Evolutionary conservation across 2,329 filamentous ascomycete species (phyloP).

Genomic region (Lithohypha guttulata): DNA sequence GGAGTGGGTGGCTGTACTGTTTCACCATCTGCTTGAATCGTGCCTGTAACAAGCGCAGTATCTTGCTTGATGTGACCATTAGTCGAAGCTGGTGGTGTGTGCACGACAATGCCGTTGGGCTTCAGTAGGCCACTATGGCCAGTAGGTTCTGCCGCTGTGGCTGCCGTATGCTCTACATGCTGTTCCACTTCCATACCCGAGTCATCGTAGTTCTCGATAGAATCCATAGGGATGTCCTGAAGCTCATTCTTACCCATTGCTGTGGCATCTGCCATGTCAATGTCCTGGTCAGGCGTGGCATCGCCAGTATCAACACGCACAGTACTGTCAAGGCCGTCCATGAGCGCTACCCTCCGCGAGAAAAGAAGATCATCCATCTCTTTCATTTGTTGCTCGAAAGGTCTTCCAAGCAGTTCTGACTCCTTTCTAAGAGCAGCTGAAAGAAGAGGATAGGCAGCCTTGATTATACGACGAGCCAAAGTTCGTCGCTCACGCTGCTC

Average conservation of each 20-base stretch:
- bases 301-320: neutral
- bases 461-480: slow-evolving; percentile 81
- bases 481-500: slow-evolving; percentile 74
- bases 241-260: slow-evolving; percentile 16
- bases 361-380: slow-evolving; percentile 61
- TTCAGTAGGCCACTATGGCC: slow-evolving; percentile 7
- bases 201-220: slow-evolving; percentile 8
- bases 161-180: neutral
- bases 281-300: slow-evolving; percentile 25
- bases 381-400: slow-evolving; percentile 57
- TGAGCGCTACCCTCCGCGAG: slow-evolving; percentile 42
- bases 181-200: neutral
- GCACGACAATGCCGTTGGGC: slow-evolving; percentile 10
- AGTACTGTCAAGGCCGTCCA: slow-evolving; percentile 19
- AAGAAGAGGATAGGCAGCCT: slow-evolving; percentile 64
- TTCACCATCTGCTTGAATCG: neutral
- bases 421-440: slow-evolving; percentile 70
- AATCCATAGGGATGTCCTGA: slow-evolving; percentile 4
- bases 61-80: slow-evolving; percentile 23
- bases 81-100: slow-evolving; percentile 23
- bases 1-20: slow-evolving; percentile 29
- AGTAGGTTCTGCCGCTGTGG: slow-evolving; percentile 6
- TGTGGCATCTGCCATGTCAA: slow-evolving; percentile 28
- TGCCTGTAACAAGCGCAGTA: slow-evolving; percentile 3
- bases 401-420: slow-evolving; percentile 63